A percentile compares a stretch with the other conserved stretches of the same genome.
phyloP scores from a whole-genome alignment of 1,284 basidiomycete species.

The Ceratobasidium sp. region DNA sequence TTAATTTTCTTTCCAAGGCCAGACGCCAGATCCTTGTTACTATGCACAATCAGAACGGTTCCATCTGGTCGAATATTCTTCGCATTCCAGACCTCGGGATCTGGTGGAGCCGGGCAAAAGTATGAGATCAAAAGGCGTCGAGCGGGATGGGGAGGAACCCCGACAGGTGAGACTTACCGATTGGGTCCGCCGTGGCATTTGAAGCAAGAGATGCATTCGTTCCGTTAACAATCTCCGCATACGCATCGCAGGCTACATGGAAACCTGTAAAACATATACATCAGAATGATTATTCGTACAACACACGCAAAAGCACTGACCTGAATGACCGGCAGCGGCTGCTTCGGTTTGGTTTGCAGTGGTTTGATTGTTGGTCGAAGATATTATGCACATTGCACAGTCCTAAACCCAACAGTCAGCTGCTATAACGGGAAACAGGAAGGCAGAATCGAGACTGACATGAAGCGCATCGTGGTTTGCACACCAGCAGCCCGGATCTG shows the following conservation, averaged over 20 bases:
- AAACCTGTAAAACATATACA: background rate
- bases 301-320: conserved; percentile 2
- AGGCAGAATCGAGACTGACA: conserved; percentile 12
- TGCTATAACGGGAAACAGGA: too few relatives aligned
- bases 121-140: too few relatives aligned
- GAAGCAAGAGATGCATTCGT: too few relatives aligned
- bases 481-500: conserved; percentile 39
- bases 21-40: too few relatives aligned
- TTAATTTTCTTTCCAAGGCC: too few relatives aligned
- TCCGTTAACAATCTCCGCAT: conserved; percentile 1
- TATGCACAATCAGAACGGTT: too few relatives aligned
- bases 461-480: conserved; percentile 36
- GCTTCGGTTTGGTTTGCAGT: conserved; percentile 36
- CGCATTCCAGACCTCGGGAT: too few relatives aligned
- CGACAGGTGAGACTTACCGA: too few relatives aligned
- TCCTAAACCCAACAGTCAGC: conserved; percentile 32
- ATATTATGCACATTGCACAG: conserved; percentile 40
- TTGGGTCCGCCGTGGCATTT: too few relatives aligned
- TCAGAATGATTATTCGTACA: background rate
- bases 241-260: conserved; percentile 13
- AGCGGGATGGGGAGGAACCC: too few relatives aligned
- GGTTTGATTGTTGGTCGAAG: conserved; percentile 38
- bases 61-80: too few relatives aligned
- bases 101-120: too few relatives aligned
- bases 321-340: conserved; percentile 33